Percentiles rank a stretch among this genome's conserved stretches.
Evolutionary conservation across 2,329 filamentous ascomycete species (phyloP).

Genomic region (Diaporthe sp.): DNA sequence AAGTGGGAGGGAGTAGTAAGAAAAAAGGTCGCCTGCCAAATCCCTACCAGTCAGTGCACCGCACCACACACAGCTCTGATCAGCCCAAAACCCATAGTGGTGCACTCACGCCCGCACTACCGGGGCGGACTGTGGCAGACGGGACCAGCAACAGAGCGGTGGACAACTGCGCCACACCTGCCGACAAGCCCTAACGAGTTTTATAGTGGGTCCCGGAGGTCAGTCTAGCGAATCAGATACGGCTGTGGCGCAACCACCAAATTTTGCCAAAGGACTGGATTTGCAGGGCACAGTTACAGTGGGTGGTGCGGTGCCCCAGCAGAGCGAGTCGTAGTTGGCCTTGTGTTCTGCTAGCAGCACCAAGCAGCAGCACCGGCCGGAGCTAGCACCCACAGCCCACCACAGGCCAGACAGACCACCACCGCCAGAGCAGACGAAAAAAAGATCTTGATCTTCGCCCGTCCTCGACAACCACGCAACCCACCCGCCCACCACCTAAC

Average conservation of each 20-base stretch:
- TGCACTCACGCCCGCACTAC: neutral
- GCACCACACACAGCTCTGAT: conserved; percentile 20
- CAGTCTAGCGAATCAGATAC: neutral
- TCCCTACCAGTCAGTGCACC: conserved; percentile 26
- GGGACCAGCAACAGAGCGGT: neutral
- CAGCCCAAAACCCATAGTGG: conserved; percentile 18
- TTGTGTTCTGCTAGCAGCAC: conserved; percentile 9
- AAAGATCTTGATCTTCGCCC: conserved; percentile 37
- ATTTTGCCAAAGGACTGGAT: conserved; percentile 20
- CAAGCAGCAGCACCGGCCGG: conserved; percentile 7
- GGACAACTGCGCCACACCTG: conserved; percentile 8
- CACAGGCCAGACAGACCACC: conserved; percentile 22
- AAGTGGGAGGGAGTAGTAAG: conserved; percentile 21
- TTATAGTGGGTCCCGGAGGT: neutral
- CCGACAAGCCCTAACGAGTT: neutral
- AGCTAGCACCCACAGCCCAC: conserved; percentile 33
- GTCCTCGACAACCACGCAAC: conserved; percentile 36
- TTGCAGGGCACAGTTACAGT: conserved; percentile 5
- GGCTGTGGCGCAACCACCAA: conserved; percentile 24
- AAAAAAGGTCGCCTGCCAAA: conserved; percentile 32
- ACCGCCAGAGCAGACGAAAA: conserved; percentile 36
- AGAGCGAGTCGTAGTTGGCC: neutral
- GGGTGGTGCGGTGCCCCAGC: neutral
- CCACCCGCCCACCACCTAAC: conserved; percentile 30
- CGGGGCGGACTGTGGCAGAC: neutral